Base-by-base conservation (phyloP, 2,329 filamentous ascomycete genomes). In the Cercospora canescens region DNA sequence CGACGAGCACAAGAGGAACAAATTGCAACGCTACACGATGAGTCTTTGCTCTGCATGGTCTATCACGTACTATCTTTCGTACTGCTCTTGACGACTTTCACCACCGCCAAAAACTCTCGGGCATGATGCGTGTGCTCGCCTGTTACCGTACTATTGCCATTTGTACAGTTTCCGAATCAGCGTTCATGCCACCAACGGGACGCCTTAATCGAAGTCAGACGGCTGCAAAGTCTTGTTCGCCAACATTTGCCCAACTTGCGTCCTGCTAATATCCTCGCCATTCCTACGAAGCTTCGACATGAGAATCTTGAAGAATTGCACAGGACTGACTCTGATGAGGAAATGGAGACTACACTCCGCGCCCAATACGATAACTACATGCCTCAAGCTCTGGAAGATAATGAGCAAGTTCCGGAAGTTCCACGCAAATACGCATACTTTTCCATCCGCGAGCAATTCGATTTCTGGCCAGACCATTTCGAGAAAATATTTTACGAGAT, bases 141-240 rank as follows among this genome's bases (percentile, higher is more conserved):
- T 45, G 41, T n/a, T n/a, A n/a, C 1, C 41, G 7, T 45, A 11
- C 9, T 21, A 24, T 45, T 45, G 41, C 11, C 18, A 6, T 45
- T 3, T 24, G 1, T 45, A 4, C 41, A 45, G 41, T 45, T 1
- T 1, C n/a, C 18, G 24, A 24, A 41, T 16, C 34, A 39, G 8
- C 37, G 18, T 3, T 57, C 24, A 14, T 24, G 18, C 26, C 21
- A 12, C 41, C 68, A 7, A 79, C 82, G 2, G 87, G 67, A 3
- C 0, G 11, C 45, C 45, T 52, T 26, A 52, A 21, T 52, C 45
- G 28, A 52, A 52, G 11, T 52, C 45, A 28, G 45, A 24, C 14
- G 24, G 45, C 45, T 52, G 45, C 52, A 60, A 60, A 45, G 57
- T 60, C 57, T 37, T 60, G 35, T 30, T 41, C 35, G 26, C 26